Percentiles rank a stretch among this genome's conserved stretches.
Conservation (phyloP, 371 early-diverging fungal species). For the Syncephalastrum contaminatum region DNA sequence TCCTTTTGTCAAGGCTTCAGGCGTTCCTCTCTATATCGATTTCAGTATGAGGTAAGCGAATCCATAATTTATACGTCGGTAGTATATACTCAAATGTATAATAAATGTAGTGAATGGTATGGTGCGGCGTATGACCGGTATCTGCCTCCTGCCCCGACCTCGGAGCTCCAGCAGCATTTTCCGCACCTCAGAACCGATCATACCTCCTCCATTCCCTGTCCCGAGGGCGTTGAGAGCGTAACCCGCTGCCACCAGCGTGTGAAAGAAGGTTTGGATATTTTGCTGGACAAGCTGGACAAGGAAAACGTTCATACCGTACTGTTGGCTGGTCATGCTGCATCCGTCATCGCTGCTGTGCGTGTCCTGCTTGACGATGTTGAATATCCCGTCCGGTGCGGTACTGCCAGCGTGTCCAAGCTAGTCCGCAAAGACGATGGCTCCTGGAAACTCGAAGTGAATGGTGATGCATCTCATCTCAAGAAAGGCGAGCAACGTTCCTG, state of each 20-base stretch:
- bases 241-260: constrained; percentile 30
- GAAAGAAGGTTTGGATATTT: constrained; percentile 23
- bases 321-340: constrained; percentile 40
- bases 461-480: constrained; percentile 23
- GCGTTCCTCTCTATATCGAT: constrained; percentile 28
- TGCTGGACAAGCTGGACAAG: constrained; percentile 23
- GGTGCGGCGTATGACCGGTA: constrained; percentile 29
- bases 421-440: constrained; percentile 20
- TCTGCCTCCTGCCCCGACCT: constrained; percentile 24
- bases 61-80: not conserved
- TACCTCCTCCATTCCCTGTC: constrained; percentile 23
- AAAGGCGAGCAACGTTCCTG: constrained; percentile 37
- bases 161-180: constrained; percentile 24
- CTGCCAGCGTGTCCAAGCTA: constrained; percentile 30
- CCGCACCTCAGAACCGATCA: constrained; percentile 23
- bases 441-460: constrained; percentile 28
- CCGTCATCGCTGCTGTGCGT: constrained; percentile 36
- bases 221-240: constrained; percentile 24
- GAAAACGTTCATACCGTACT: constrained; percentile 17
- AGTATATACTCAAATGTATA: not conserved
- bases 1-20: constrained; percentile 23
- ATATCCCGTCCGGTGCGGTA: constrained; percentile 25
- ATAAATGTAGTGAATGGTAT: constrained; percentile 37
- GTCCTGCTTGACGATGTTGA: constrained; percentile 24
- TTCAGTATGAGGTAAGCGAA: constrained; percentile 29